Percentiles rank a stretch among this genome's conserved stretches.
These are phyloP conservation scores for Rhynchospora tenuis DNA, from an alignment of 176 grass and related monocot species.

Conservation along the genomic window DNA sequence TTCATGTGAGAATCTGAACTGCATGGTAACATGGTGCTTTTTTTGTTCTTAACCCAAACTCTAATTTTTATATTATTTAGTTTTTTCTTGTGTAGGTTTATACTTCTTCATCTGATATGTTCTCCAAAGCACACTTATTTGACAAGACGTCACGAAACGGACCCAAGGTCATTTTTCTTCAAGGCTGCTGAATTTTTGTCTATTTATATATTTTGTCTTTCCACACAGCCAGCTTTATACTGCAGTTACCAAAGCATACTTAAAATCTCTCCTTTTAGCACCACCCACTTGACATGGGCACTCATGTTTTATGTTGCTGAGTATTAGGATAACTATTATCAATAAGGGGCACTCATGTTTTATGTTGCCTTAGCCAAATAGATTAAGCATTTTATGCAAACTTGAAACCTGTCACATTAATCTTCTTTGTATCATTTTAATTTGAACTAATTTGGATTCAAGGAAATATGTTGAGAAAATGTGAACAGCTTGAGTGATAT, in stretches of 20 bases:
- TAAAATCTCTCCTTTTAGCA: neutral
- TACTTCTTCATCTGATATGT: slow-evolving; percentile 77
- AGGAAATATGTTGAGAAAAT: neutral
- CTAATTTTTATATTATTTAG: slow-evolving; percentile 2
- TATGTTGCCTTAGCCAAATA: neutral
- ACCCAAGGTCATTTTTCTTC: slow-evolving; percentile 40
- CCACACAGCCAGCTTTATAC: neutral
- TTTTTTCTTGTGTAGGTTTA: slow-evolving; percentile 55
- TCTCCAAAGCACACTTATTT: slow-evolving; percentile 72
- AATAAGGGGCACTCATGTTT: too few relatives aligned
- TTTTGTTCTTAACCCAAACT: neutral
- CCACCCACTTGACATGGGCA: neutral
- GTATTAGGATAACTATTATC: neutral
- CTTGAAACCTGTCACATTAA: neutral
- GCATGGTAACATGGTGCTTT: slow-evolving; percentile 14
- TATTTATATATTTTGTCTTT: neutral
- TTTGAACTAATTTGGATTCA: neutral
- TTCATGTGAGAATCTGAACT: slow-evolving; percentile 62
- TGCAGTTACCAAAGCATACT: neutral
- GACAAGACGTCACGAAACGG: slow-evolving; percentile 47
- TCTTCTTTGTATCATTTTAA: neutral
- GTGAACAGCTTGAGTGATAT: neutral
- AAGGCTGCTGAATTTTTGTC: neutral
- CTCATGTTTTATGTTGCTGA: neutral
- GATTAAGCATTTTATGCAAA: neutral